Evolutionary conservation across 2,329 filamentous ascomycete species (phyloP), one percentile per base, ranked within the genome.

Genomic region (Coleophoma eucalyptorum): DNA sequence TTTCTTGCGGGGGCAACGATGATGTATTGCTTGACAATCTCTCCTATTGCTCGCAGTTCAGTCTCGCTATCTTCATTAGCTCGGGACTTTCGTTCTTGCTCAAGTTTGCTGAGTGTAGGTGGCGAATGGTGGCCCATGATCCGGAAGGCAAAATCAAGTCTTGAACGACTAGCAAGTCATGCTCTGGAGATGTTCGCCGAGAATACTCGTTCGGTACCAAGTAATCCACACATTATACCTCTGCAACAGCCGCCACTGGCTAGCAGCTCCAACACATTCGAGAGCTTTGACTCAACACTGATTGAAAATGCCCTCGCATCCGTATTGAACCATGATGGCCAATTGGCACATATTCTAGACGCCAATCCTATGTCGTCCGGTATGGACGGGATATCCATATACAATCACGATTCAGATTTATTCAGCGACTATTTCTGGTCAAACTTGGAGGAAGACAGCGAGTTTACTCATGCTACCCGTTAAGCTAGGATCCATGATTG

Each of bases 51-150:
- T 1, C 59, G 61, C 12, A 54, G 51, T 0, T 60, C 60, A 10
- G 46, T 61, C 3, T 55, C 61, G 1, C 55, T 64, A 20, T 35
- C 56, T 6, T 56, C 58, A 11, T 49, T 62, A 3, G 51, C 62
- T n/a, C 57, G 57, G 7, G 59, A 63, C 46, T 51, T 64, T 6
- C 61, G 68, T 6, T 62, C 57, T 0, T 70, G 67, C 40, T 69
- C 68, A 0, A 70, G 63, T 38, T 60, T 70, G 3, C 60, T 72
- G 3, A 68, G 65, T n/a, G 61, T 69, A 15, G 69, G 68, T 3
- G 66, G 69, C 4, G 68, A 71, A 48, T 71, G 68, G 68, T 72
- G 69, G 69, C 67, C 67, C 6, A 68, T 65, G 0, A 65, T 65
- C 16, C 20, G 43, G 43, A 46, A 46, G 20, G 43, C 43, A n/a